Percentiles rank a stretch among this genome's conserved stretches.
Evolutionary conservation across 1,284 basidiomycete species (phyloP).

Genomic region (Pyrrhoderma noxium): DNA sequence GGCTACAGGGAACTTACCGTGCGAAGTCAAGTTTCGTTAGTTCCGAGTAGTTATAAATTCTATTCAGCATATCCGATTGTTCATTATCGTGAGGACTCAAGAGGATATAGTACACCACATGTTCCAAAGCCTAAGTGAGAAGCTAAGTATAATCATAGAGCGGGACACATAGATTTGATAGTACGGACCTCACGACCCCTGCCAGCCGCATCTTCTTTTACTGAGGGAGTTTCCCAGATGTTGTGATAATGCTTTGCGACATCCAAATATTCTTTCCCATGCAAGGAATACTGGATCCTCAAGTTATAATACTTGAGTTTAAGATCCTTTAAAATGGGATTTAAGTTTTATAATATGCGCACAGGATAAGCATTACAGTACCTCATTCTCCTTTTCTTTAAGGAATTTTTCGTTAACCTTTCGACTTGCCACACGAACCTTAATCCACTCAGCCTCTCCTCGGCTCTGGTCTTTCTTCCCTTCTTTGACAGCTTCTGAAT

Average conservation of each 20-base stretch:
- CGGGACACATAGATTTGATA: neutral
- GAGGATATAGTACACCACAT: constrained; percentile 92
- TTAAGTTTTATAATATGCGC: constrained; percentile 10
- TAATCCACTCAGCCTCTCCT: constrained; percentile 84
- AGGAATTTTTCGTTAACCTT: constrained; percentile 95
- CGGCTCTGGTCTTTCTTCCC: constrained; percentile 30
- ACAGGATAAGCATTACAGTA: constrained; percentile 31
- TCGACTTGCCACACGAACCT: constrained; percentile 84
- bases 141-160: constrained; percentile 16
- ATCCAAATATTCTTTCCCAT: constrained; percentile 83
- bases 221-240: constrained; percentile 91
- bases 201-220: constrained; percentile 72
- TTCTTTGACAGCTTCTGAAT: constrained; percentile 39
- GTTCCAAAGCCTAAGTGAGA: constrained; percentile 67
- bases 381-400: constrained; percentile 84
- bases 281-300: constrained; percentile 91
- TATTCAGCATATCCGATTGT: constrained; percentile 94
- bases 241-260: constrained; percentile 94
- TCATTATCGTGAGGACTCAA: constrained; percentile 94
- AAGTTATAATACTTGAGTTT: constrained; percentile 95
- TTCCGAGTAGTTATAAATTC: constrained; percentile 73
- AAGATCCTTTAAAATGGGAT: constrained; percentile 61
- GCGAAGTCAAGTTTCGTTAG: constrained; percentile 79
- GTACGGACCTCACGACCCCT: constrained; percentile 67
- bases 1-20: constrained; percentile 50